phyloP scores from a whole-genome alignment of 2,329 filamentous ascomycete genomes.

The Pseudogymnoascus sp. region DNA sequence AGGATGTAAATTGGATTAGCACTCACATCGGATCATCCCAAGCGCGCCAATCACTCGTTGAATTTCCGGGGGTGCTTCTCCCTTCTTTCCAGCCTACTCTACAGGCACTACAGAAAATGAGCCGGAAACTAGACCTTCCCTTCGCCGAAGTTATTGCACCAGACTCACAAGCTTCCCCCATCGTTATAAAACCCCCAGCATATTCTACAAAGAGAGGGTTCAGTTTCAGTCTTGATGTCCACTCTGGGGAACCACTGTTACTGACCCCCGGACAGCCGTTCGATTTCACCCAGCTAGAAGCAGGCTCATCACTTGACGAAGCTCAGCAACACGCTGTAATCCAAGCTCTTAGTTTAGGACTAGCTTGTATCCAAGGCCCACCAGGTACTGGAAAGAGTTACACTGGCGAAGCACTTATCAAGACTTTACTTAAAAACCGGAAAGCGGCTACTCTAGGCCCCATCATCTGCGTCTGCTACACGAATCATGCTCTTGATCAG shows the following conservation, averaged over 20 bases:
- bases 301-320: slow-evolving; percentile 39
- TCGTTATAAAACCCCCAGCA: slow-evolving; percentile 37
- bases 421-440: slow-evolving; percentile 42
- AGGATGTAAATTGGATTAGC: slow-evolving; percentile 20
- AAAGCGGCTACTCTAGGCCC: slow-evolving; percentile 36
- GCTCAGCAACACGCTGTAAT: slow-evolving; percentile 46
- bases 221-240: slow-evolving; percentile 36
- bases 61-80: slow-evolving; percentile 54
- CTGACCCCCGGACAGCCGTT: slow-evolving; percentile 26
- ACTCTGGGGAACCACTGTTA: slow-evolving; percentile 20
- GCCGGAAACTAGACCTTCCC: slow-evolving; percentile 36
- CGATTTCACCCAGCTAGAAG: slow-evolving; percentile 26
- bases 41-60: slow-evolving; percentile 38
- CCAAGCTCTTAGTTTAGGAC: slow-evolving; percentile 41
- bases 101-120: slow-evolving; percentile 47
- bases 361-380: slow-evolving; percentile 61
- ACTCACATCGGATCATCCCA: slow-evolving; percentile 16
- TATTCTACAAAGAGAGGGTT: slow-evolving; percentile 46
- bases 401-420: slow-evolving; percentile 51
- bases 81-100: slow-evolving; percentile 52
- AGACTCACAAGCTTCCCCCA: slow-evolving; percentile 14
- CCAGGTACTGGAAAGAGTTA: slow-evolving; percentile 64
- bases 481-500: slow-evolving; percentile 29
- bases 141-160: slow-evolving; percentile 42
- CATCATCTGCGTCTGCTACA: slow-evolving; percentile 38